Evolutionary conservation across 495 filamentous ascomycete genomes (phyloP), one percentile per base, ranked within the genome.

Genomic region (Neurospora sp.): DNA sequence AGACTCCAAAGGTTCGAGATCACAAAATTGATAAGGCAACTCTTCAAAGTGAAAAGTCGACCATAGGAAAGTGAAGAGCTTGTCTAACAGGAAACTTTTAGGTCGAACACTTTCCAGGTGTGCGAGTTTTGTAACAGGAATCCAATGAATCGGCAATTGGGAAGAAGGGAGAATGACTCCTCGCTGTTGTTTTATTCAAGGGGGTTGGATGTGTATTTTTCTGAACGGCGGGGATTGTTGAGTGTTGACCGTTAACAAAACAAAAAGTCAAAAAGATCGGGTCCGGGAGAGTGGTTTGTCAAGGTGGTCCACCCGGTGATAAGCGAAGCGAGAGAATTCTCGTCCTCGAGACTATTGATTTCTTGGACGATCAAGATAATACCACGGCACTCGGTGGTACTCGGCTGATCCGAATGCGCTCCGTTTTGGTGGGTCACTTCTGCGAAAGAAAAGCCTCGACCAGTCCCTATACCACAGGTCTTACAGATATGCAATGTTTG

Each of bases 241-340:
- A 23, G 20, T 62, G 54, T 31, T 31, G 54, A 62, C 12, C 27
- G 54, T 35, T 66, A 27, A 66, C 5, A 66, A 18, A 35, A 35
- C 5, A 62, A 18, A 35, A 62, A 62, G 27, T 27, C 14, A 4
- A 10, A 18, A 35, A 66, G 54, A 66, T 66, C 54, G 5, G 54
- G 54, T 66, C 27, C 54, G 54, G 54, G 27, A 14, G 54, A 35
- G 27, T 12, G 23, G 23, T 23, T 27, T 60, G 23, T 31, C 23
- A 14, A 0, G 27, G 54, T 66, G 54, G 54, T 35, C 54, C 54
- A 35, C 54, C 54, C 54, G 54, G 54, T 66, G 54, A 35, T 66
- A 44, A 44, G 70, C 70, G 39, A 71, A 54, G 70, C 23, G 40
- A 42, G 31, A 42, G 70, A 62, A 38, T 49, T 74, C 60, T 73